Base-by-base conservation (phyloP, 495 filamentous ascomycete species). In the Daldinia grandis region DNA sequence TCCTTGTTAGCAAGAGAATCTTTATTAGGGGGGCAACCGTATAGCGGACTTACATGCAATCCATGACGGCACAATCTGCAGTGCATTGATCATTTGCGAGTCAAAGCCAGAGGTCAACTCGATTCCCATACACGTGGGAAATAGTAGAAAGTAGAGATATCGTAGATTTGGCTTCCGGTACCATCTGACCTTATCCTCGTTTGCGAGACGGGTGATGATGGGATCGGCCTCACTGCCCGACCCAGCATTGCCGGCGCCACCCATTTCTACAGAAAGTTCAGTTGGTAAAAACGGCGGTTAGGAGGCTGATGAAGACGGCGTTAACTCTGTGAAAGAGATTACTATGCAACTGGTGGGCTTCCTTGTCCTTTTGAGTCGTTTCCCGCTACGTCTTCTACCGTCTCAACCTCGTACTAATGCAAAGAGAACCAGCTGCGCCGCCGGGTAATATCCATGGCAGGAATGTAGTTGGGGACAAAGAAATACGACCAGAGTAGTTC, bases 71-170 rank as follows among this genome's bases (percentile, higher is more conserved):
- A 89, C 84, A 54, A 86, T 88, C 73, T 91, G 86, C 9, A 90
- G 78, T 4, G 85, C 83, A 72, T 89, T 91, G 80, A 89, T 89
- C 76, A 90, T 87, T 64, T 86, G 86, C 15, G 84, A 87, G 74
- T 90, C 87, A 68, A 89, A 90, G 4, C 88, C 87, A 17, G 87
- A 90, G 0, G 89, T 91, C 80, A 88, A 87, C 74, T 90, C 89
- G 51, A 89, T 86, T 4, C 89, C 90, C 76, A 91, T 85, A 59
- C 82, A 87, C 0, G 87, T 85, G 4, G 88, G 88, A 67, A 90
- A 83, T 69, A 92, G 80, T 35, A 90, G 71, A n/a, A 89, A 72
- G 71, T 92, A 92, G 35, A 92, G 79, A 40, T 72, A 64, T 61
- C 89, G 81, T 33, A 92, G 79, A 75, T 92, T 90, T 0, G 81